Percentiles rank a stretch among this genome's conserved stretches.
Evolutionary conservation across 306 rosid genomes (phyloP).

Genomic region (Canavalia ensiformis): DNA sequence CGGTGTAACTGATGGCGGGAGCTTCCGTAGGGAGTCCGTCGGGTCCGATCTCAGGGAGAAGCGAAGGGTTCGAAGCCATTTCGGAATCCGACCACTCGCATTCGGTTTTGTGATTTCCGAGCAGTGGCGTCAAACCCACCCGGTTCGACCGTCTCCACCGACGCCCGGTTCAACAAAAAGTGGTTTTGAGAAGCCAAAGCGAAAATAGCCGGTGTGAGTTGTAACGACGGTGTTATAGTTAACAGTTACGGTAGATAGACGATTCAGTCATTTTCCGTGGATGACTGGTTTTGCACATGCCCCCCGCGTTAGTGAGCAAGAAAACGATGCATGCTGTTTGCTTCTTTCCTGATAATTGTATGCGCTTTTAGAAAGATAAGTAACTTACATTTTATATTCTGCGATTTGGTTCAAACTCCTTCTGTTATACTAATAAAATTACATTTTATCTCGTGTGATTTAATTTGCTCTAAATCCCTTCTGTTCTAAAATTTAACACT

Average conservation of each 20-base stretch:
- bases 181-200: constrained; percentile 42
- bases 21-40: constrained; percentile 88
- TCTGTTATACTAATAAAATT: no score
- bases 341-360: neutral
- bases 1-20: constrained; percentile 84
- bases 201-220: neutral
- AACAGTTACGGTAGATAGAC: neutral
- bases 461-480: no score
- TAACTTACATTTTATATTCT: no score
- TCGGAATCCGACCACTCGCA: constrained; percentile 24
- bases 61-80: constrained; percentile 77
- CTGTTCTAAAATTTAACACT: no score
- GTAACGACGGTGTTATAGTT: neutral
- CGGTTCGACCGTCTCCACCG: constrained; percentile 46
- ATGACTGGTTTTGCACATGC: constrained; percentile 25
- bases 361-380: no score
- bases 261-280: constrained; percentile 27
- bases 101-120: neutral
- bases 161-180: constrained; percentile 35
- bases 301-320: constrained; percentile 15
- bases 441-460: no score
- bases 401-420: no score
- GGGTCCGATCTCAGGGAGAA: constrained; percentile 86
- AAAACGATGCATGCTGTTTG: neutral
- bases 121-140: constrained; percentile 12